Evolutionary conservation across 2,329 filamentous ascomycete genomes (phyloP).

Genomic region (Fusarium camptoceras): DNA sequence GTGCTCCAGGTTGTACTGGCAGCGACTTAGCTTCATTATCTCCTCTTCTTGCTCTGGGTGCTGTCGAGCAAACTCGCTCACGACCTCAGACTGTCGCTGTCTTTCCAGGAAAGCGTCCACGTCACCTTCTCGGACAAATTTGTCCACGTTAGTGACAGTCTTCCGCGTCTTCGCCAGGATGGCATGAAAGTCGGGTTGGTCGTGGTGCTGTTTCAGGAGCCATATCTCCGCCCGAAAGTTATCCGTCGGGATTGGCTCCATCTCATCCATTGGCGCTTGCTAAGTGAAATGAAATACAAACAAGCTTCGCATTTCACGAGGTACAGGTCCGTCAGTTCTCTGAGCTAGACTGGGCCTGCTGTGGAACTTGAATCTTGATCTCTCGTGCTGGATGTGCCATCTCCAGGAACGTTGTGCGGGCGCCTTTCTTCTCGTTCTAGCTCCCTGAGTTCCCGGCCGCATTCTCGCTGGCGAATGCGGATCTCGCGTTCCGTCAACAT

Average conservation of each 20-base stretch:
- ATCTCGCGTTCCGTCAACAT: too few relatives aligned
- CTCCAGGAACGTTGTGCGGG: neutral
- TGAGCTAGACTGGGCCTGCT: too few relatives aligned
- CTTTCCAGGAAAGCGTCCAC: neutral
- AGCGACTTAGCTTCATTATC: neutral
- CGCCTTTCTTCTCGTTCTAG: too few relatives aligned
- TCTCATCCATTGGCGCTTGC: too few relatives aligned
- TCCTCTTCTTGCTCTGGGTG: neutral
- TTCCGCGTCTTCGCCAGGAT: neutral
- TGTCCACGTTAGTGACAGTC: neutral
- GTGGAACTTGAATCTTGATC: too few relatives aligned
- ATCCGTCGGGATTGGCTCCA: neutral
- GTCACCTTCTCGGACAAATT: neutral
- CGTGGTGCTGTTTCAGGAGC: rapidly evolving
- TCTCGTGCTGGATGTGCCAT: neutral
- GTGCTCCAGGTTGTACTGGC: neutral
- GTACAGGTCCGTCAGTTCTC: too few relatives aligned
- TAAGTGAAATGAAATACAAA: too few relatives aligned
- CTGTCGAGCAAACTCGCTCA: neutral
- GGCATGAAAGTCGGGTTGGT: neutral
- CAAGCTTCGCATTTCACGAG: too few relatives aligned
- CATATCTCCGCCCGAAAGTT: neutral
- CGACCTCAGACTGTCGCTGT: neutral
- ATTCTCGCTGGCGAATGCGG: too few relatives aligned
- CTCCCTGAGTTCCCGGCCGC: too few relatives aligned